phyloP scores from a whole-genome alignment of 2,329 filamentous ascomycete species.

The Arthrobotrys megalospora region DNA sequence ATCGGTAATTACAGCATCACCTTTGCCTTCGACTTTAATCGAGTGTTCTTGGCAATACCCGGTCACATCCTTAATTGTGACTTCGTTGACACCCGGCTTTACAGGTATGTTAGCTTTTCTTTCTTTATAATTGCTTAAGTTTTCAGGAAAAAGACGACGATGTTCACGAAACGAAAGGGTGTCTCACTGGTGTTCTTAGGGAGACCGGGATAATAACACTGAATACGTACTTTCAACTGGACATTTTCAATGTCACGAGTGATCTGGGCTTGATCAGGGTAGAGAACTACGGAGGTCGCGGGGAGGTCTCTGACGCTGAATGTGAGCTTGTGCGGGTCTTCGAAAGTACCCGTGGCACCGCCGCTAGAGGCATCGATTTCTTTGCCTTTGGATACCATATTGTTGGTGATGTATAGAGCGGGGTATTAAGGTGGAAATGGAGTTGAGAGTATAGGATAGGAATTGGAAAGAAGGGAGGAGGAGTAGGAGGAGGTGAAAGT shows the following conservation, averaged over 20 bases:
- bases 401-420: background rate
- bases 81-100: constrained; percentile 73
- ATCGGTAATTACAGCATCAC: constrained; percentile 73
- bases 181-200: background rate
- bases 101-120: background rate
- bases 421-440: background rate
- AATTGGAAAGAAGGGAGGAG: background rate
- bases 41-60: constrained; percentile 73
- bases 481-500: background rate
- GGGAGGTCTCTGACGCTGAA: constrained; percentile 74
- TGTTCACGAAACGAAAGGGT: background rate
- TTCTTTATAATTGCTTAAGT: background rate
- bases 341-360: constrained; percentile 49
- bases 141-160: constrained; percentile 8
- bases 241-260: constrained; percentile 63
- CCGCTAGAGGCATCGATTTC: constrained; percentile 39
- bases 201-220: background rate
- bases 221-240: constrained; percentile 60
- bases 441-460: constrained; percentile 1
- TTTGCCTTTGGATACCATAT: constrained; percentile 44
- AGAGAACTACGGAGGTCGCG: constrained; percentile 76
- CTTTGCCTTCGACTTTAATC: constrained; percentile 74
- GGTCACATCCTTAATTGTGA: constrained; percentile 73
- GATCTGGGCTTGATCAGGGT: constrained; percentile 74
- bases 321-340: constrained; percentile 67